A percentile compares a stretch with the other conserved stretches of the same genome.
These are phyloP conservation scores for Cryptosporidium sp. DNA, from an alignment of 169 alveolate species.

Conservation along the genomic window DNA sequence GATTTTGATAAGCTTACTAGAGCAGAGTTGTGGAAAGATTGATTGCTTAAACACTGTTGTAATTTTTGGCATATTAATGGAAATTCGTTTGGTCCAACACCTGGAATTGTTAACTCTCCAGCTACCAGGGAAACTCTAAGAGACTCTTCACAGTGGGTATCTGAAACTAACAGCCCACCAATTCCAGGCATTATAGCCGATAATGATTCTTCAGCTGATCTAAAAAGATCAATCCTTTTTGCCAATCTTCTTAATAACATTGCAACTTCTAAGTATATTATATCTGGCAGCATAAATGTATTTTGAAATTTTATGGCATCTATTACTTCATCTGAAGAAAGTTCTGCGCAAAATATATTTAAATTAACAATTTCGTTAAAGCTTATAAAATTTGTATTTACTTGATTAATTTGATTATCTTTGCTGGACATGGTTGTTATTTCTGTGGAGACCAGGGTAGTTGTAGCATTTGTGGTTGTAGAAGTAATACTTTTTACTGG, in stretches of 20 bases:
- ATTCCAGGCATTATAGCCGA: conserved; percentile 59
- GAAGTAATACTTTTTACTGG: not conserved
- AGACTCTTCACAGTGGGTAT: conserved; percentile 49
- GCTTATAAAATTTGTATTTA: not conserved
- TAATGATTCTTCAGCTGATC: conserved; percentile 62
- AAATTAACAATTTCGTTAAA: not conserved
- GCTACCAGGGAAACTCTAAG: conserved; percentile 27
- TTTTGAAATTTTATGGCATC: conserved; percentile 59
- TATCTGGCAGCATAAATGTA: conserved; percentile 71
- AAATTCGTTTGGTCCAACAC: conserved; percentile 28
- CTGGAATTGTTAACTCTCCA: conserved; percentile 42
- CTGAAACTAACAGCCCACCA: conserved; percentile 65
- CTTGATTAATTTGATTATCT: not conserved
- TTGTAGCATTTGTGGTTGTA: not conserved
- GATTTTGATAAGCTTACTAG: conserved; percentile 37
- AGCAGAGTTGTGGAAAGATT: conserved; percentile 49
- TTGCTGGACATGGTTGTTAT: not conserved
- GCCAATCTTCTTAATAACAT: conserved; percentile 32
- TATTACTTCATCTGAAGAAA: conserved; percentile 36
- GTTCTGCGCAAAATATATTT: not conserved
- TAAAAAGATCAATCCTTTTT: conserved; percentile 41
- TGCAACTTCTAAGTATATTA: conserved; percentile 25
- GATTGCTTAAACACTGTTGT: conserved; percentile 19
- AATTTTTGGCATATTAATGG: conserved; percentile 47
- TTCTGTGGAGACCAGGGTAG: not conserved